Conservation (phyloP, 495 filamentous ascomycete genomes). For the Tuber magnatum region DNA sequence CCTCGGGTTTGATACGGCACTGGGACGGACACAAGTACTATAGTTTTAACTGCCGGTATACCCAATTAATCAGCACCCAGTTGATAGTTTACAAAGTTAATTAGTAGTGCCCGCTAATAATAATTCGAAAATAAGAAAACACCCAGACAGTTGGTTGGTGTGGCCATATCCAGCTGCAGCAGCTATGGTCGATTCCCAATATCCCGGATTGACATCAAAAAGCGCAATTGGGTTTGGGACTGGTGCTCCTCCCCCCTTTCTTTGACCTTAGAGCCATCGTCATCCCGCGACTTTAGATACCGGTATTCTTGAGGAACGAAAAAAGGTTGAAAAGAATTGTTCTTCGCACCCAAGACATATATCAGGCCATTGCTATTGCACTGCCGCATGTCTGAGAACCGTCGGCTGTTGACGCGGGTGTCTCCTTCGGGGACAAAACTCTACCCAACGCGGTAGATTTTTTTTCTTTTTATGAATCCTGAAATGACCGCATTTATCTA, state of each 20-base stretch:
- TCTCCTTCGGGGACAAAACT: background rate
- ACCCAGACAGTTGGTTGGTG: background rate
- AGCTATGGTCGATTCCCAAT: background rate
- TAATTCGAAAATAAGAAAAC: background rate
- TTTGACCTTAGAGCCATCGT: background rate
- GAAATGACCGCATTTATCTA: background rate
- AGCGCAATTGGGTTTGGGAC: background rate
- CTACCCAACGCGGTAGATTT: background rate
- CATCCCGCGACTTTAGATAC: background rate
- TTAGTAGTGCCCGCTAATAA: background rate
- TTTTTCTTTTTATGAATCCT: background rate
- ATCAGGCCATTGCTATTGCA: background rate
- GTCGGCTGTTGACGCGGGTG: background rate
- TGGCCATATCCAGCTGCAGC: background rate
- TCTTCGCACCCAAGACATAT: background rate
- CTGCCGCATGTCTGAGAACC: background rate
- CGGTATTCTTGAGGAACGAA: background rate
- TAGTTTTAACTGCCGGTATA: background rate
- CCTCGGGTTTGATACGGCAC: background rate
- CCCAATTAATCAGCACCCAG: background rate
- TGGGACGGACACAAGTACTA: background rate
- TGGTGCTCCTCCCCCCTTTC: background rate
- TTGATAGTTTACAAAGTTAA: background rate
- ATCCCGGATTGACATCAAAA: background rate
- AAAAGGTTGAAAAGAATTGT: background rate